Evolutionary conservation across 2,329 filamentous ascomycete genomes (phyloP).

Genomic region (Emmonsia crescens): DNA sequence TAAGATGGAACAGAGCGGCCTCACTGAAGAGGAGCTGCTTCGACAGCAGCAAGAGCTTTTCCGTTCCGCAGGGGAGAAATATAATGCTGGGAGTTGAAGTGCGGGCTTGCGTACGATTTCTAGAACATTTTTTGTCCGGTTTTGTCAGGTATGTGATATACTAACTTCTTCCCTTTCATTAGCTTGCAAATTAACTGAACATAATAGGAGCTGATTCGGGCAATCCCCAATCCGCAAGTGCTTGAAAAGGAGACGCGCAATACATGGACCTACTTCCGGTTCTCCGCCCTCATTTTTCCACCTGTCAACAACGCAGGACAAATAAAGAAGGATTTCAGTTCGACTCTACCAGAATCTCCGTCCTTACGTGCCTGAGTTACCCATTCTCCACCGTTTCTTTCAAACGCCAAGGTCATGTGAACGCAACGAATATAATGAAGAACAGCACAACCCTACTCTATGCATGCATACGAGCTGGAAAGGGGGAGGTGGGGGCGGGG

Average conservation of each 20-base stretch:
- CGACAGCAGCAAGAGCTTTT: conserved; percentile 88
- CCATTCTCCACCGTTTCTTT: background rate
- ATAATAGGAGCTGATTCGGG: background rate
- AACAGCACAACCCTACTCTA: background rate
- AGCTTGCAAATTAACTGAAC: background rate
- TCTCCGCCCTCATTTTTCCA: background rate
- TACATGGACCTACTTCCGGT: background rate
- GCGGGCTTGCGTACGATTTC: background rate
- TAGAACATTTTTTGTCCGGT: no score
- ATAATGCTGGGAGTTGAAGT: conserved; percentile 39
- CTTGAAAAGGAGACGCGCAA: background rate
- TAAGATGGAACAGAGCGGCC: conserved; percentile 89
- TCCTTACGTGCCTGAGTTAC: background rate
- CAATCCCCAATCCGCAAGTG: background rate
- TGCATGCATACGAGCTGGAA: background rate
- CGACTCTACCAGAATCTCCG: background rate
- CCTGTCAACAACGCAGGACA: background rate
- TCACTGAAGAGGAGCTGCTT: conserved; percentile 82
- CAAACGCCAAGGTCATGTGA: background rate
- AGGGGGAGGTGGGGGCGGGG: background rate
- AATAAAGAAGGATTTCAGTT: background rate
- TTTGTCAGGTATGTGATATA: background rate
- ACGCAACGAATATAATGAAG: background rate
- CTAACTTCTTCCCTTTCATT: no score
- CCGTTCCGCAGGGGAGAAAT: conserved; percentile 64